Evolutionary conservation across 352 stramenopile species (phyloP), one percentile per base, ranked within the genome.

Genomic region (Pythium inflatum): DNA sequence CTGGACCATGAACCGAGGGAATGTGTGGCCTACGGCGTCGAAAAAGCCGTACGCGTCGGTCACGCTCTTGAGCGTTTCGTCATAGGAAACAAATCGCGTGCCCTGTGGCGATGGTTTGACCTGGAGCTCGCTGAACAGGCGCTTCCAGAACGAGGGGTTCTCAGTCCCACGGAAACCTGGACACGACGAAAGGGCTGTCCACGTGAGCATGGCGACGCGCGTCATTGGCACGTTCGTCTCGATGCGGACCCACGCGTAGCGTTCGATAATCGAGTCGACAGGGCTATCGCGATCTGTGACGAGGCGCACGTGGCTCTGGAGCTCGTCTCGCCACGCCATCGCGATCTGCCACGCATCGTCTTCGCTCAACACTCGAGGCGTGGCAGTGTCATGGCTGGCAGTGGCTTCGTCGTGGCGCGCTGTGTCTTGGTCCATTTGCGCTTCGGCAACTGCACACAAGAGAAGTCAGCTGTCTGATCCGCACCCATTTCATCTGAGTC

Each of bases 211-310:
- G 8, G 24, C 30, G 5, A 31, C 51, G 3, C 27, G 27, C 30
- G 49, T 25, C 28, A 27, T 13, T 25, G n/a, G n/a, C n/a, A n/a
- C n/a, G n/a, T n/a, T n/a, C n/a, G n/a, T n/a, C n/a, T 57, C 49
- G 49, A 57, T 57, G 4, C 30, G 49, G 9, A 57, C 30, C 49
- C 49, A 57, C 49, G 49, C 24, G 28, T 57, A 57, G 28, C 28
- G 9, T 8, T 57, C 27, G 14, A 14, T 22, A 25, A 57, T 57
- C 12, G 18, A 33, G 25, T 22, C 25, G 25, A 40, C 30, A 7
- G 25, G 49, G 5, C 49, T 20, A 13, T 57, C 49, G 27, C 30
- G 25, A 28, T 40, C 49, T 3, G 40, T 13, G 3, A 22, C 30
- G 25, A 57, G 27, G 5, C 30, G 8, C 49, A 57, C 49, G 3